Conservation (phyloP, 176 grass and related monocot genomes). For the Oryza meridionalis region DNA sequence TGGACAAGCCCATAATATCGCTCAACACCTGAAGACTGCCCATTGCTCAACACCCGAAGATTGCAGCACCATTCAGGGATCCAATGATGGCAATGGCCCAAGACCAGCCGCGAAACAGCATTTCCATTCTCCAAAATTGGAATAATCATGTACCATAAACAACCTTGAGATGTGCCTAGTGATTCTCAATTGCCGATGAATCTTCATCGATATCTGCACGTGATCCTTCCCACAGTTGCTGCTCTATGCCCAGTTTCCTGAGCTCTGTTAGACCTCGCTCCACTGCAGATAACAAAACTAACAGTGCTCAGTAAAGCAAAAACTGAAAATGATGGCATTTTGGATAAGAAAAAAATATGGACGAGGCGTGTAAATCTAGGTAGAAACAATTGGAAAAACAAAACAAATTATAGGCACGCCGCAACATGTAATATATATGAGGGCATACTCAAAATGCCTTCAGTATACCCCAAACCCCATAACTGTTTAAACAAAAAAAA, state of each 20-base stretch:
- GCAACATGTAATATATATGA: not conserved
- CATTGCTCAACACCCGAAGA: slow-evolving; percentile 25
- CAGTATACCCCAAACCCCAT: not conserved
- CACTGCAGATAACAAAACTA: slow-evolving; percentile 60
- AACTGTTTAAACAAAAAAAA: not conserved
- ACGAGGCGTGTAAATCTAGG: not conserved
- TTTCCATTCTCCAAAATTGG: slow-evolving; percentile 54
- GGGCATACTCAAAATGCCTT: not conserved
- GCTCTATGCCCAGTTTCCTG: slow-evolving; percentile 80
- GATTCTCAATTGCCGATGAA: slow-evolving; percentile 51
- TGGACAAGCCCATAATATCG: slow-evolving; percentile 4
- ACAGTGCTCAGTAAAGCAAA: slow-evolving; percentile 22
- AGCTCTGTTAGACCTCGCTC: slow-evolving; percentile 94
- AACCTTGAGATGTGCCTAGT: slow-evolving; percentile 44
- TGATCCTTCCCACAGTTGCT: slow-evolving; percentile 84
- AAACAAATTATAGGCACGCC: not conserved
- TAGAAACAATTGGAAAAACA: not conserved
- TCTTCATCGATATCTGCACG: slow-evolving; percentile 79
- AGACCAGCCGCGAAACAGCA: slow-evolving; percentile 30
- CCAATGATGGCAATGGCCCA: slow-evolving; percentile 9
- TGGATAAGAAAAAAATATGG: slow-evolving; percentile 1
- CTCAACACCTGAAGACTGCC: not conserved
- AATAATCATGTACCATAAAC: slow-evolving; percentile 13
- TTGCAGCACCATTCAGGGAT: not conserved
- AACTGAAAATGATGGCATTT: slow-evolving; percentile 3